These are phyloP conservation scores for Aspergillus bertholletiae DNA, from an alignment of 495 filamentous ascomycete genomes.

Conservation along the genomic window DNA sequence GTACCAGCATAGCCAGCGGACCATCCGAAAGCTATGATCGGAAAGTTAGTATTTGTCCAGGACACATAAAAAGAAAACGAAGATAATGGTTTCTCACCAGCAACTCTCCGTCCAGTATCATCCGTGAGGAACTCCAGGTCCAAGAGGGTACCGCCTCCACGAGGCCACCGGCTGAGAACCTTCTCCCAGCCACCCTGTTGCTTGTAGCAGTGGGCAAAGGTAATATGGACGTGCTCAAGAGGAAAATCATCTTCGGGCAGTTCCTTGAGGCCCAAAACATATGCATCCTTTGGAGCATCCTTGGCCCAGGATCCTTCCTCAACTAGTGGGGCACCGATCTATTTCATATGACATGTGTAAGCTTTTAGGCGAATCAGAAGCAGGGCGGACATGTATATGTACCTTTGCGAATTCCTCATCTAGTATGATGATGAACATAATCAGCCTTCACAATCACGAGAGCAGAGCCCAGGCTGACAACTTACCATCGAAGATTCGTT, in stretches of 20 bases:
- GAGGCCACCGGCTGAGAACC: slow-evolving; percentile 75
- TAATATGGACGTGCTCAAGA: slow-evolving; percentile 80
- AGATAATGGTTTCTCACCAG: slow-evolving; percentile 34
- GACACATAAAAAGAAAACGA: slow-evolving; percentile 26
- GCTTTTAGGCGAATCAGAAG: background rate
- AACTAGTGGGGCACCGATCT: slow-evolving; percentile 72
- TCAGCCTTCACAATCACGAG: background rate
- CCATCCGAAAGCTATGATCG: slow-evolving; percentile 56
- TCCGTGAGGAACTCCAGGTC: slow-evolving; percentile 94
- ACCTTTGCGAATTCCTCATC: slow-evolving; percentile 55
- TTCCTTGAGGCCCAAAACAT: slow-evolving; percentile 92
- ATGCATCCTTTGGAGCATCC: slow-evolving; percentile 70
- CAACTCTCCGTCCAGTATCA: slow-evolving; percentile 72
- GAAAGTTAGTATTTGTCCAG: slow-evolving; percentile 8
- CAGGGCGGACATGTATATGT: slow-evolving; percentile 8
- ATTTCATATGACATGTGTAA: slow-evolving; percentile 5
- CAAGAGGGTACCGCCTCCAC: slow-evolving; percentile 77
- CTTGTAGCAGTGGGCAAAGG: slow-evolving; percentile 86
- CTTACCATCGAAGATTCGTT: slow-evolving; percentile 79
- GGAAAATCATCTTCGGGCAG: slow-evolving; percentile 85
- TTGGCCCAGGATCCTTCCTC: slow-evolving; percentile 75
- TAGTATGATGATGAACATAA: slow-evolving; percentile 2
- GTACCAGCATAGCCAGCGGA: slow-evolving; percentile 75
- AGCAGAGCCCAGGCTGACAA: background rate
- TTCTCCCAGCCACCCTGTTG: slow-evolving; percentile 81